Evolutionary conservation across 1,284 basidiomycete species (phyloP).

Genomic region (Ustilago tritici): DNA sequence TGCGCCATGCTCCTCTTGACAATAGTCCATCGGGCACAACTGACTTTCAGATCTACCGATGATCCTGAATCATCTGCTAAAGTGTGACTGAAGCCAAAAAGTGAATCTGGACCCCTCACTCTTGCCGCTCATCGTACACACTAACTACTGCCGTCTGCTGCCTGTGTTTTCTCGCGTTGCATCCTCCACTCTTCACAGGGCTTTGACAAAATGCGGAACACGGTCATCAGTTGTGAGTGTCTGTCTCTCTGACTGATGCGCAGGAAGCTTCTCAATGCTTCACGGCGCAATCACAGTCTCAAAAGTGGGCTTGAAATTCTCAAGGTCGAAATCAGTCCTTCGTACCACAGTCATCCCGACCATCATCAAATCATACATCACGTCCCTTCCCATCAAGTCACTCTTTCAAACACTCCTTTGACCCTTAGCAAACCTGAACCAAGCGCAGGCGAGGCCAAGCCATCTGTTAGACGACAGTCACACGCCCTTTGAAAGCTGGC

Average conservation of each 20-base stretch:
- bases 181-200: background rate
- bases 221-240: background rate
- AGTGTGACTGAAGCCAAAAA: background rate
- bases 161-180: background rate
- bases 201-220: background rate
- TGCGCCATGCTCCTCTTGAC: background rate
- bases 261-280: background rate
- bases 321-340: background rate
- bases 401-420: background rate
- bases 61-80: background rate
- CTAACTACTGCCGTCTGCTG: background rate
- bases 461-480: background rate
- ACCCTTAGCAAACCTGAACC: no score
- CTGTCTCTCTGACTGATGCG: slow-evolving; percentile 1
- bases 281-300: slow-evolving; percentile 3
- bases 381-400: background rate
- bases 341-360: background rate
- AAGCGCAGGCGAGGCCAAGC: background rate
- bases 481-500: background rate
- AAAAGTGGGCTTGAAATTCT: slow-evolving; percentile 4
- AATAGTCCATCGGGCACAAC: slow-evolving; percentile 6
- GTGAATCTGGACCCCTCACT: no score
- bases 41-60: slow-evolving; percentile 10
- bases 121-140: no score
- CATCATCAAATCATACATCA: background rate